A percentile compares a stretch with the other conserved stretches of the same genome.
Conservation (phyloP, 225 moss, liverwort and hornwort genomes). For the Physcomitrium patens region DNA sequence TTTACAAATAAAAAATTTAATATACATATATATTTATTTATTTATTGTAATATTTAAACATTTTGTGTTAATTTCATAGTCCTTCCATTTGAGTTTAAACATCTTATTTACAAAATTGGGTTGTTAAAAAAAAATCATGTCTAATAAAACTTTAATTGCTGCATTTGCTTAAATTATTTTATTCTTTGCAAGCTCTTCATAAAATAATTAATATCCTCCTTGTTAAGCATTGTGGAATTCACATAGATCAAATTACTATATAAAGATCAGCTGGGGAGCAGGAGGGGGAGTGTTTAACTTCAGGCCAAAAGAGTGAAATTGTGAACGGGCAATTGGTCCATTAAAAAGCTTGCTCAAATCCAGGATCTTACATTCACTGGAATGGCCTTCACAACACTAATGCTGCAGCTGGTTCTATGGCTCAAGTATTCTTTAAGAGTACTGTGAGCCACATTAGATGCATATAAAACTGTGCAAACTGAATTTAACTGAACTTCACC, state of each 20-base stretch:
- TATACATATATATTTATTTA: no score
- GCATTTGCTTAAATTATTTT: no score
- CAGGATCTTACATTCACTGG: slow-evolving; percentile 38
- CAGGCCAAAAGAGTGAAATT: neutral
- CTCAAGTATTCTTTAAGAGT: slow-evolving; percentile 8
- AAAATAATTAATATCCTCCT: no score
- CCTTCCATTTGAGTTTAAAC: no score
- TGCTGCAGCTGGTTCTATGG: slow-evolving; percentile 32
- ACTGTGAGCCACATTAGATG: slow-evolving; percentile 16
- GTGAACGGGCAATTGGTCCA: slow-evolving; percentile 25
- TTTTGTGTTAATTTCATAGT: no score
- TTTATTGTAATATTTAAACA: no score
- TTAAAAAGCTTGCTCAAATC: slow-evolving; percentile 35
- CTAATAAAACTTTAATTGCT: no score
- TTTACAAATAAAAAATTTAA: slow-evolving; percentile 2
- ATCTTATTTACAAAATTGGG: no score
- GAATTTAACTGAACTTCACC: neutral
- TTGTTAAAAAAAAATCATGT: no score
- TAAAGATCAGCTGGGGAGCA: slow-evolving; percentile 38
- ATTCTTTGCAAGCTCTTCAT: no score
- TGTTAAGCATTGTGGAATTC: no score
- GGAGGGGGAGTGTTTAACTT: slow-evolving; percentile 34
- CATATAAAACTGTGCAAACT: slow-evolving; percentile 14
- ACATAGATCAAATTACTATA: no score
- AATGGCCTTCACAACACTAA: slow-evolving; percentile 55